Base-by-base conservation (phyloP, 306 rosid species). In the Begonia loranthoides region DNA sequence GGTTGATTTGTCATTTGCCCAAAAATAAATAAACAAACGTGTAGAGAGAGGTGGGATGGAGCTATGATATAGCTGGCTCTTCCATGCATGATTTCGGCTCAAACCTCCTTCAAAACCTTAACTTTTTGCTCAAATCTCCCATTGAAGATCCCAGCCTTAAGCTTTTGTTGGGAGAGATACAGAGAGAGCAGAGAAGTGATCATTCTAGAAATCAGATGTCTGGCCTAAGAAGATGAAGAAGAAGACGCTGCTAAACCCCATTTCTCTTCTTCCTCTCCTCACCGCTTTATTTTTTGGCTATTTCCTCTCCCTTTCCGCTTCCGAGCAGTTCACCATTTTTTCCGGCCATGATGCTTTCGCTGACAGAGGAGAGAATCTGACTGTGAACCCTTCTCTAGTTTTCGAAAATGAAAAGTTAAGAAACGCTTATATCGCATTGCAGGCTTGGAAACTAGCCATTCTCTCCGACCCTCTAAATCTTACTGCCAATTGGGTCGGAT, bases 361-460 rank as follows among this genome's bases (percentile, higher is more conserved):
- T 0, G 99, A 90, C 69, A 59, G 95, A 6, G 94, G 95, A 4
- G 99, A 90, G 61, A 36, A 66, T 0, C 72, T 86, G 3, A 70
- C 79, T 13, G 77, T 85, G 10, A 94, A 90, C 76, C 88, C 92
- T 0, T 59, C 83, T 0, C 69, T 90, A 2, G 76, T 69, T 4
- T 85, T 90, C 68, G 92, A 78, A 38, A 90, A 85, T 63, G 43
- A 51, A 17, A 79, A 94, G 16, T 49, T 90, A 51, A 63, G 70
- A 55, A 68, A 61, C 44, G 99, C 95, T 13, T 90, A 90, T 58
- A 73, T 90, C 49, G 95, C 99, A 0, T 56, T 90, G 9, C 95
- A 86, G 6, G 94, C 95, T 15, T 90, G 81, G 83, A 90, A 90
- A 63, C 55, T 80, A 49, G 99, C 99, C 46, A 90, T 90, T 63